Conservation (phyloP, 192 early-diverging fungal genomes). For the Coemansia sp. region DNA sequence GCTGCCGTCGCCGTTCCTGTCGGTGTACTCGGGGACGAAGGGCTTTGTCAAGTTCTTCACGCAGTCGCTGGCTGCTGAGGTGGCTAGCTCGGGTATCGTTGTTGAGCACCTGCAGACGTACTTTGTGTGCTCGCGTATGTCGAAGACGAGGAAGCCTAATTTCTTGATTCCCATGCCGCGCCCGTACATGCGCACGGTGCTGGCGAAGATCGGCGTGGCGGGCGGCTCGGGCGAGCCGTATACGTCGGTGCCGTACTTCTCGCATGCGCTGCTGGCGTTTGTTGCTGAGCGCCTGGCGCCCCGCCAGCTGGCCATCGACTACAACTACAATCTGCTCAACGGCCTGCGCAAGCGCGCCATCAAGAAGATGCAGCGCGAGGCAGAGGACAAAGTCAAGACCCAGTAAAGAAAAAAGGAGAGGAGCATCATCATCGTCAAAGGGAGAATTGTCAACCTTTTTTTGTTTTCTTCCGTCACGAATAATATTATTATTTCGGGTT, state of each 20-base stretch:
- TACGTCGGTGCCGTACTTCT: slow-evolving; percentile 44
- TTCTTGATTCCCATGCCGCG: slow-evolving; percentile 78
- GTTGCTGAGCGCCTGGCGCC: slow-evolving; percentile 33
- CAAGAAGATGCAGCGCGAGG: slow-evolving; percentile 34
- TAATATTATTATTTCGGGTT: no score
- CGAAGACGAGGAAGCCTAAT: slow-evolving; percentile 84
- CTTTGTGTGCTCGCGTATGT: slow-evolving; percentile 95
- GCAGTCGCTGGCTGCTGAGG: slow-evolving; percentile 83
- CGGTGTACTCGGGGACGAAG: slow-evolving; percentile 93
- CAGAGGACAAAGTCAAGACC: neutral
- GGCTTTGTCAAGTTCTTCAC: slow-evolving; percentile 90
- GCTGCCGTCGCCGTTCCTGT: slow-evolving; percentile 79
- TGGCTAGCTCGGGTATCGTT: slow-evolving; percentile 65
- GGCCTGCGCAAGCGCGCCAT: slow-evolving; percentile 51
- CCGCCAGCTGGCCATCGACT: slow-evolving; percentile 39
- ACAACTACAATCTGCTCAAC: slow-evolving; percentile 41
- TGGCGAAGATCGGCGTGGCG: slow-evolving; percentile 68
- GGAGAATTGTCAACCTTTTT: no score
- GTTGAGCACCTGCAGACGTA: slow-evolving; percentile 95
- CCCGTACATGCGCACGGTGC: slow-evolving; percentile 71
- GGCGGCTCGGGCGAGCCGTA: slow-evolving; percentile 65
- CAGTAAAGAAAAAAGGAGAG: neutral
- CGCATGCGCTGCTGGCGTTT: slow-evolving; percentile 50
- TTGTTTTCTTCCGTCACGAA: no score
- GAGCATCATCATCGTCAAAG: no score